Conservation (phyloP, 2,329 filamentous ascomycete genomes). For the Myriosclerotinia curreyana region DNA sequence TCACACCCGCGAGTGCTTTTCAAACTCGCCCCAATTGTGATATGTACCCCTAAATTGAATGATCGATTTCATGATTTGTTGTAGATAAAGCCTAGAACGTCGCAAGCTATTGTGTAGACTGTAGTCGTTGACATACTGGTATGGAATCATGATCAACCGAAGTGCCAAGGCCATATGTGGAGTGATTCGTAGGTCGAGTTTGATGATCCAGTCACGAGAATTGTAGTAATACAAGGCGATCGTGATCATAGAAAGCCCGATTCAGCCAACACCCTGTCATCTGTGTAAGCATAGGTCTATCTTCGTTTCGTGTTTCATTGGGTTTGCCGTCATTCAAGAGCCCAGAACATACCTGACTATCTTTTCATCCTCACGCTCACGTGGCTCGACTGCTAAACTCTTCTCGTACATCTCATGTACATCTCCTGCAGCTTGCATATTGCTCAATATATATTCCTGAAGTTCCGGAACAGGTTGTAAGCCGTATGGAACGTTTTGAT, state of each 20-base stretch:
- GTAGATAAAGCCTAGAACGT: background rate
- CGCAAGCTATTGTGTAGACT: background rate
- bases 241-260: slow-evolving; percentile 55
- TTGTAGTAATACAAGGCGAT: slow-evolving; percentile 15
- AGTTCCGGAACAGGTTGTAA: slow-evolving; percentile 85
- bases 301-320: slow-evolving; percentile 1
- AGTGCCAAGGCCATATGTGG: background rate
- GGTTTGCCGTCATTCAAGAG: slow-evolving; percentile 8
- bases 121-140: background rate
- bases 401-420: slow-evolving; percentile 99
- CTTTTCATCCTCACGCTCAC: slow-evolving; percentile 97
- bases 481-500: slow-evolving; percentile 95
- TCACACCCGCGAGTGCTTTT: background rate
- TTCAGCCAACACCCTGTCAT: slow-evolving; percentile 55
- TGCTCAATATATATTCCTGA: slow-evolving; percentile 93
- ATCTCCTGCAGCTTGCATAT: slow-evolving; percentile 92
- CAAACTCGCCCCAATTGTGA: background rate
- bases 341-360: slow-evolving; percentile 71
- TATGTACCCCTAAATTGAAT: background rate
- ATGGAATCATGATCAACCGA: background rate
- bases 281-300: slow-evolving; percentile 34
- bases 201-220: background rate
- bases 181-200: background rate
- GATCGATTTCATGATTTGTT: background rate
- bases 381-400: slow-evolving; percentile 86